Conservation (phyloP, 1,284 basidiomycete genomes). For the Malassezia caprae region DNA sequence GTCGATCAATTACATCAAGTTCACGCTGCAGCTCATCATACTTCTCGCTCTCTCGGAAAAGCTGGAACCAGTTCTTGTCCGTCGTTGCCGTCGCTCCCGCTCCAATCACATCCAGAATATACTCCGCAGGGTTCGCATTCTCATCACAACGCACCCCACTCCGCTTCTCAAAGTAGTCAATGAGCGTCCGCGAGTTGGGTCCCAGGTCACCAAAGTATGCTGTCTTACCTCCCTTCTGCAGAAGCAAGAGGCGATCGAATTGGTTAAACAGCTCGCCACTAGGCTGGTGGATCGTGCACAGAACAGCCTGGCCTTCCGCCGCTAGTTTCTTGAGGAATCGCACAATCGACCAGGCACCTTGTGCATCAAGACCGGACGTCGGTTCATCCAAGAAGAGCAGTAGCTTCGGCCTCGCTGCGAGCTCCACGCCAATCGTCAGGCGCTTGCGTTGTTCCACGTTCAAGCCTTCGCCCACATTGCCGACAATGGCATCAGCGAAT, state of each 20-base stretch:
- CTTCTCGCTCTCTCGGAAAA: slow-evolving; percentile 26
- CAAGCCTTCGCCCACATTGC: slow-evolving; percentile 26
- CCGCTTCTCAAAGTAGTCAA: slow-evolving; percentile 61
- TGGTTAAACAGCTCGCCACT: slow-evolving; percentile 36
- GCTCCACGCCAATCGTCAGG: slow-evolving; percentile 36
- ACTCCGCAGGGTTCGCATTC: slow-evolving; percentile 38
- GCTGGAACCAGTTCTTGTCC: slow-evolving; percentile 35
- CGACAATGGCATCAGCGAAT: slow-evolving; percentile 34
- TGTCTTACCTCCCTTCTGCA: slow-evolving; percentile 33
- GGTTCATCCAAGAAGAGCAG: slow-evolving; percentile 44
- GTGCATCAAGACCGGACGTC: slow-evolving; percentile 33
- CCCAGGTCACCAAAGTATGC: slow-evolving; percentile 62
- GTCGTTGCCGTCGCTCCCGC: slow-evolving; percentile 36
- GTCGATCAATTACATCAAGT: slow-evolving; percentile 15
- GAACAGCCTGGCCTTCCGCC: slow-evolving; percentile 38
- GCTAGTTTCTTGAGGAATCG: slow-evolving; percentile 47
- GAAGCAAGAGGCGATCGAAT: slow-evolving; percentile 32
- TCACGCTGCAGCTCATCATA: slow-evolving; percentile 21
- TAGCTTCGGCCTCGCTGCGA: slow-evolving; percentile 33
- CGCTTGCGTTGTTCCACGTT: slow-evolving; percentile 38
- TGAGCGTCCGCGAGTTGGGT: slow-evolving; percentile 54
- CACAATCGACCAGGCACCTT: slow-evolving; percentile 31
- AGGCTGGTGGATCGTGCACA: slow-evolving; percentile 50
- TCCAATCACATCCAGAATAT: slow-evolving; percentile 40
- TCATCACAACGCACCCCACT: slow-evolving; percentile 52